Percentiles rank a stretch among this genome's conserved stretches.
Conservation (phyloP, 2,329 filamentous ascomycete genomes). For the Ascochyta rabiei region DNA sequence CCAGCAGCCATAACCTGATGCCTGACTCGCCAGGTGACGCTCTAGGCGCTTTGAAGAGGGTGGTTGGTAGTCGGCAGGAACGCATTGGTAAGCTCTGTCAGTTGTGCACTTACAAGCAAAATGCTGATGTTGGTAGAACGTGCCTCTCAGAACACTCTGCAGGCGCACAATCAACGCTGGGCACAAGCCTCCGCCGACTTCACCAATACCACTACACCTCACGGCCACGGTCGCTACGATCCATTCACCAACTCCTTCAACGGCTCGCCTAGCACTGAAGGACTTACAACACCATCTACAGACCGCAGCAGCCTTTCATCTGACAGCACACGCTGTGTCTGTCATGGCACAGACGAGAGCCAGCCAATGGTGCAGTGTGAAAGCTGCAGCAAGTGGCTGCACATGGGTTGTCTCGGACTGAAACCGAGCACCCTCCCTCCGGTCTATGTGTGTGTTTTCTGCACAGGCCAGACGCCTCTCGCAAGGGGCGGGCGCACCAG, state of each 20-base stretch:
- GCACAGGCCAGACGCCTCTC: conserved; percentile 46
- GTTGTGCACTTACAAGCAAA: not conserved
- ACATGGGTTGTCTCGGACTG: conserved; percentile 64
- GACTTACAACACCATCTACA: conserved; percentile 58
- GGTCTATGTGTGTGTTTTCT: conserved; percentile 50
- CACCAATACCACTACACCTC: conserved; percentile 24
- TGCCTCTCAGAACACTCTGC: conserved; percentile 45
- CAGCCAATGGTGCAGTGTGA: conserved; percentile 67
- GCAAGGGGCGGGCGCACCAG: conserved; percentile 42
- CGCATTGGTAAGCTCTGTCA: conserved; percentile 37
- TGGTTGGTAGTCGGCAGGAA: conserved; percentile 47
- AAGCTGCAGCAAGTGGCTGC: conserved; percentile 67
- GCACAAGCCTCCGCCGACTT: conserved; percentile 51
- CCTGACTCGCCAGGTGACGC: conserved; percentile 48
- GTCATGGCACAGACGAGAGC: conserved; percentile 60
- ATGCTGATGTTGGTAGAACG: conserved; percentile 28
- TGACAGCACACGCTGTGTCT: conserved; percentile 63
- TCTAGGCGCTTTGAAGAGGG: conserved; percentile 49
- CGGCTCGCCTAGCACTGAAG: conserved; percentile 55
- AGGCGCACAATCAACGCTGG: conserved; percentile 55
- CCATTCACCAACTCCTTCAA: conserved; percentile 48
- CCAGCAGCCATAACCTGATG: conserved; percentile 31
- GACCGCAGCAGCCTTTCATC: conserved; percentile 59
- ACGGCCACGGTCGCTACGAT: conserved; percentile 35
- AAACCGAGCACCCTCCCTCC: conserved; percentile 54